A percentile compares a stretch with the other conserved stretches of the same genome.
These are phyloP conservation scores for Monosporascus sp. DNA, from an alignment of 2,329 filamentous ascomycete genomes.

Conservation along the genomic window DNA sequence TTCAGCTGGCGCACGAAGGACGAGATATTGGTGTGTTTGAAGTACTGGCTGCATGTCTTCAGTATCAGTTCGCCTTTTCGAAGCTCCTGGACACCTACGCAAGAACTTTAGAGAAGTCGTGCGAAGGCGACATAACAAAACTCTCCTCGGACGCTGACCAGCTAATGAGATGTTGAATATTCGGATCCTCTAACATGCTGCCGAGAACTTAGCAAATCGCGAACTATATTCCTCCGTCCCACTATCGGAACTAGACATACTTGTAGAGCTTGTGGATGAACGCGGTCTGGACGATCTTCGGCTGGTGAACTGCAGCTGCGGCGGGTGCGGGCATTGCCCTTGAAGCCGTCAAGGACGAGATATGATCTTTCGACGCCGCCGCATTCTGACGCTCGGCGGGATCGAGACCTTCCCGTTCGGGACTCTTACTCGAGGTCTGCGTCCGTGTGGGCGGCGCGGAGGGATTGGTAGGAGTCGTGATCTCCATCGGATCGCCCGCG, in stretches of 20 bases:
- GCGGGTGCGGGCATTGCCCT: constrained; percentile 52
- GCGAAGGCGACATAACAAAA: constrained; percentile 97
- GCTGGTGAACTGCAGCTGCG: constrained; percentile 76
- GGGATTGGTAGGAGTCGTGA: constrained; percentile 47
- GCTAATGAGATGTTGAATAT: constrained; percentile 91
- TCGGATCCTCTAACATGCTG: constrained; percentile 94
- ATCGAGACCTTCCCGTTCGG: constrained; percentile 35
- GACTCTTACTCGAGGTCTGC: constrained; percentile 37
- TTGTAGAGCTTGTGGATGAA: constrained; percentile 99
- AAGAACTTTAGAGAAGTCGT: constrained; percentile 95
- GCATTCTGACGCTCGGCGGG: constrained; percentile 31
- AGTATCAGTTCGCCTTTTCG: constrained; percentile 11
- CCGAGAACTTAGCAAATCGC: constrained; percentile 12
- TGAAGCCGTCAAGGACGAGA: constrained; percentile 20
- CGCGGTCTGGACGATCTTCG: constrained; percentile 96
- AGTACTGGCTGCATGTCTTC: constrained; percentile 70
- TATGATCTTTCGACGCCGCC: constrained; percentile 34
- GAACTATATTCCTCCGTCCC: neutral
- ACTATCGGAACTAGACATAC: constrained; percentile 44
- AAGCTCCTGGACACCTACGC: constrained; percentile 58
- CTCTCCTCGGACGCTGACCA: constrained; percentile 94
- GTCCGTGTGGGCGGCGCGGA: constrained; percentile 25
- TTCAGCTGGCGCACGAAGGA: constrained; percentile 97
- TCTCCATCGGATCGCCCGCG: constrained; percentile 55
- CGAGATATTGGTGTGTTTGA: constrained; percentile 98